Evolutionary conservation across 768 basidiomycete species (phyloP).

Genomic region (Mycena vulgaris): DNA sequence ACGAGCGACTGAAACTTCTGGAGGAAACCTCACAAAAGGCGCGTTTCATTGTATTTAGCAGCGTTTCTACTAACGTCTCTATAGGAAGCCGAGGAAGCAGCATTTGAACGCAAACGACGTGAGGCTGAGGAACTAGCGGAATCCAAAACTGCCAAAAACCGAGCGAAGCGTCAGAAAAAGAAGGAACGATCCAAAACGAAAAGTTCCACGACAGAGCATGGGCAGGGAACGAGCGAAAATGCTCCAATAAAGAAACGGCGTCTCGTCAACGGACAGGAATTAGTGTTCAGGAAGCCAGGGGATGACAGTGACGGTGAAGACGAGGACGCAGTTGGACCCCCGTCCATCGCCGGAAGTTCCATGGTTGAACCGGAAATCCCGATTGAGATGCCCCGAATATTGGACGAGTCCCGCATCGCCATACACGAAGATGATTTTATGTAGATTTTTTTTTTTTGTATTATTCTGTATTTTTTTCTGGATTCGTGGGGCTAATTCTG

Average conservation of each 20-base stretch:
- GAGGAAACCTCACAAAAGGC: slow-evolving; percentile 88
- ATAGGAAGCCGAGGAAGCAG: slow-evolving; percentile 80
- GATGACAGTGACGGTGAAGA: slow-evolving; percentile 57
- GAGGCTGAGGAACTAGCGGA: slow-evolving; percentile 82
- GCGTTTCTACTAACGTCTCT: slow-evolving; percentile 8
- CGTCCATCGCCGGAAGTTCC: background rate
- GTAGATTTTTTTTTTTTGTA: background rate
- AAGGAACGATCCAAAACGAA: slow-evolving; percentile 78
- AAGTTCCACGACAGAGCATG: slow-evolving; percentile 46
- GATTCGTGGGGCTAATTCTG: too few relatives aligned
- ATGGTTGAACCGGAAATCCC: slow-evolving; percentile 14
- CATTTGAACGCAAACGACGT: slow-evolving; percentile 82
- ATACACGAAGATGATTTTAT: slow-evolving; percentile 68
- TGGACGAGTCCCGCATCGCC: slow-evolving; percentile 56
- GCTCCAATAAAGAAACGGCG: slow-evolving; percentile 84
- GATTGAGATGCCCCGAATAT: slow-evolving; percentile 41
- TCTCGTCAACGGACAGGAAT: slow-evolving; percentile 82
- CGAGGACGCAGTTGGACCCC: slow-evolving; percentile 42
- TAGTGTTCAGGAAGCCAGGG: slow-evolving; percentile 66
- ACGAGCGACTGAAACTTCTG: slow-evolving; percentile 92
- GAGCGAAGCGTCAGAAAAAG: slow-evolving; percentile 94
- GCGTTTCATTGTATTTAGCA: slow-evolving; percentile 40
- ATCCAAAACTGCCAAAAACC: slow-evolving; percentile 95
- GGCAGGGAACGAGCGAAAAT: slow-evolving; percentile 44
- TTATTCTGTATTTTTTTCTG: background rate